Evolutionary conservation across 768 basidiomycete species (phyloP), one percentile per base, ranked within the genome.

Genomic region (Podaxis rugospora): DNA sequence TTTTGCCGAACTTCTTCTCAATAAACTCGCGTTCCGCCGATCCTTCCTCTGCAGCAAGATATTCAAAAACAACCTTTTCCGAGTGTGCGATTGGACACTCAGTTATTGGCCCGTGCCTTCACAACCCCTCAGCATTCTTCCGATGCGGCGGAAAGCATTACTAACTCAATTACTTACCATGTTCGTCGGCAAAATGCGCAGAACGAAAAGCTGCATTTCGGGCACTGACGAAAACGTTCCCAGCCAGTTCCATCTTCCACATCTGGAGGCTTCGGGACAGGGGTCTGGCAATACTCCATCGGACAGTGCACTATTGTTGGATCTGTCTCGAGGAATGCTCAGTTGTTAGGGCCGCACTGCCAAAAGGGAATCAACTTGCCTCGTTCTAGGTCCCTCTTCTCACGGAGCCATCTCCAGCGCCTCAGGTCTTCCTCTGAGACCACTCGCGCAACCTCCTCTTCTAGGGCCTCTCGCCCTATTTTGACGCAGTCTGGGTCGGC

Each of bases 401-500:
- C 84, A 58, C 80, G 80, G 37, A 96, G 73, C 87, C 89, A 88
- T 63, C 80, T 82, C 92, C 92, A 95, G 61, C 94, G 82, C 52
- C 75, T 73, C 32, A 90, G 71, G 59, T 88, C 83, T 14, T 80
- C 80, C 61, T 87, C 82, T 0, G 85, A 81, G 1, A 92, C 85
- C 0, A 93, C 84, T 40, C 85, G 74, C 56, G 85, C 78, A 4
- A 95, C 85, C 66, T 95, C 88, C 46, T 88, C 89, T 64, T 89
- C 86, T 25, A 77, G 77, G 0, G 86, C 87, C 61, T 84, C 84
- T 35, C 80, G 76, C 35, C 75, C 74, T 5, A 71, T 71, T 67
- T 92, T 93, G n/a, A 90, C 84, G 66, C 94, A 97, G 37, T 76
- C 78, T 1, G 86, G 84, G 67, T 92, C 88, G 1, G 94, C 90